Conservation (phyloP, 2,329 filamentous ascomycete species). For the Fusarium sp. region DNA sequence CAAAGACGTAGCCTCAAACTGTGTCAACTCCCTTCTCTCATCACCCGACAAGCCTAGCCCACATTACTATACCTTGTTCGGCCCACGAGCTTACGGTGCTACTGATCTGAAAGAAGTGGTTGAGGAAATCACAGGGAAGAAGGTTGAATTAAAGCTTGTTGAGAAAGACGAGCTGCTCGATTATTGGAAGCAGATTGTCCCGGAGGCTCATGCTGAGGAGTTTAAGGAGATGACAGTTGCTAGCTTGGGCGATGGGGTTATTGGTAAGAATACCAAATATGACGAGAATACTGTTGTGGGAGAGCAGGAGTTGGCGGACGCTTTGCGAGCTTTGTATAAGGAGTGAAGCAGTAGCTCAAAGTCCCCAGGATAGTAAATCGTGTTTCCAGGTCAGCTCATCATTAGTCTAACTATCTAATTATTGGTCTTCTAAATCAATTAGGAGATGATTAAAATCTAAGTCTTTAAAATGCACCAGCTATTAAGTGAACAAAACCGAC, state of each 20-base stretch:
- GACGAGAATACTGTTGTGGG: conserved; percentile 43
- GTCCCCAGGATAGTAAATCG: too few species aligned
- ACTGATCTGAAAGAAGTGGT: conserved; percentile 45
- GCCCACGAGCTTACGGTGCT: conserved; percentile 46
- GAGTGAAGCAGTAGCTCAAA: neutral
- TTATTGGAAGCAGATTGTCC: conserved; percentile 43
- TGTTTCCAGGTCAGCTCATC: neutral
- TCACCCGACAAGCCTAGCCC: conserved; percentile 17
- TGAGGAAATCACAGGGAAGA: conserved; percentile 45
- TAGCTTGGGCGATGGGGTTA: conserved; percentile 42
- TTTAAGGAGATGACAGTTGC: conserved; percentile 47
- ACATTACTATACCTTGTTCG: conserved; percentile 44
- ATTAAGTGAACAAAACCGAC: conserved; percentile 5
- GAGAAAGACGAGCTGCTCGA: conserved; percentile 38
- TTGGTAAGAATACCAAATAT: conserved; percentile 39
- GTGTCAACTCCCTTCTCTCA: conserved; percentile 41
- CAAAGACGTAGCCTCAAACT: conserved; percentile 45
- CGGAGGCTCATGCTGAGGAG: conserved; percentile 37
- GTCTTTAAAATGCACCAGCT: neutral
- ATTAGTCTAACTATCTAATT: neutral
- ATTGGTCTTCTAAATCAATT: too few species aligned
- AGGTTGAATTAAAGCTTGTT: conserved; percentile 40
- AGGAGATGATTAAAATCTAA: fast-evolving
- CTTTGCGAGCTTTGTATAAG: conserved; percentile 33
- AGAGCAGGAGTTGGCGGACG: conserved; percentile 42